Conservation (phyloP, 2,329 filamentous ascomycete species). For the Ceratocystis cacaofunesta region DNA sequence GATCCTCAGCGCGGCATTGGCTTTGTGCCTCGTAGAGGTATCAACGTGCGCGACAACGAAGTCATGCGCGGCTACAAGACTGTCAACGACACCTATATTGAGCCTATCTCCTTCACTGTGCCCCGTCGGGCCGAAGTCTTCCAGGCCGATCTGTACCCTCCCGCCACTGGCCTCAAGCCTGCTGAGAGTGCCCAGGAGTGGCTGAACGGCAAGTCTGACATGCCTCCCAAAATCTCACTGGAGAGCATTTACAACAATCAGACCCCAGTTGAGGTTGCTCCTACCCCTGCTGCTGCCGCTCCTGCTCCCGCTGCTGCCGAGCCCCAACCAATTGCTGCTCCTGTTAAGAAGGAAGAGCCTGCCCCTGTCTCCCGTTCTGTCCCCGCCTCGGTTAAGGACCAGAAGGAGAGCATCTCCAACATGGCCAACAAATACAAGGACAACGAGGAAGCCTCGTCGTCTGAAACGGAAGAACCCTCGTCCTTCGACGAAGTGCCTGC, state of each 20-base stretch:
- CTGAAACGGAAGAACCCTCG: constrained; percentile 50
- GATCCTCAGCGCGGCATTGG: constrained; percentile 91
- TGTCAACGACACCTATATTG: constrained; percentile 83
- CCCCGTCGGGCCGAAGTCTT: constrained; percentile 86
- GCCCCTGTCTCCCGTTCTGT: constrained; percentile 21
- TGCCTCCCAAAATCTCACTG: constrained; percentile 85
- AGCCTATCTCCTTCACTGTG: constrained; percentile 95
- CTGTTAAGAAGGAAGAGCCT: constrained; percentile 14
- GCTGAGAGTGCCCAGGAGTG: constrained; percentile 70
- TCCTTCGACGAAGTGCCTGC: constrained; percentile 78
- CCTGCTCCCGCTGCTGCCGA: constrained; percentile 23
- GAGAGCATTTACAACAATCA: constrained; percentile 81
- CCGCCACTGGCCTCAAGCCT: constrained; percentile 63
- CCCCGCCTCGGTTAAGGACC: constrained; percentile 63
- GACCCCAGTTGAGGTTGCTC: constrained; percentile 59
- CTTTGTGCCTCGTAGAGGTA: constrained; percentile 85
- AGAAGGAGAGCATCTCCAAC: constrained; percentile 71
- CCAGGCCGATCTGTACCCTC: constrained; percentile 94
- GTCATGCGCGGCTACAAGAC: constrained; percentile 95
- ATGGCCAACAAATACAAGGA: constrained; percentile 81
- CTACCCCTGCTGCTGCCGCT: constrained; percentile 22
- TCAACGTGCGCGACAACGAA: constrained; percentile 94
- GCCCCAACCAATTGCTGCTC: constrained; percentile 23
- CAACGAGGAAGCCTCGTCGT: constrained; percentile 37
- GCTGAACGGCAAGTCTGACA: constrained; percentile 67